phyloP scores from a whole-genome alignment of 495 filamentous ascomycete species.

The Aspergillus nanangensis region DNA sequence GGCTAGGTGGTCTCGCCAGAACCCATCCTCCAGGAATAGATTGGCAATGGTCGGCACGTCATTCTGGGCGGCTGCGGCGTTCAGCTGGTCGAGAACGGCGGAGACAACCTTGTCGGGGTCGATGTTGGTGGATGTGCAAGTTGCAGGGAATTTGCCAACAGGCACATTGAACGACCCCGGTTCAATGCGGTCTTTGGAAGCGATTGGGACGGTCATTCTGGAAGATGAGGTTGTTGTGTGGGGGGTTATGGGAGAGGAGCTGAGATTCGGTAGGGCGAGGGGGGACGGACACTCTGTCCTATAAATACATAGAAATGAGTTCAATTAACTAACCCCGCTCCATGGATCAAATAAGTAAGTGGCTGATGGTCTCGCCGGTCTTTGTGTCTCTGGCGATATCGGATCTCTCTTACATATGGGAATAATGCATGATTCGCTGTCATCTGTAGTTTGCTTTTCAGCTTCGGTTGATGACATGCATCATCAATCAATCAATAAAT shows the following conservation, averaged over 20 bases:
- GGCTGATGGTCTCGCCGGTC: too few relatives aligned
- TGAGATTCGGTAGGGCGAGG: too few relatives aligned
- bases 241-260: not conserved
- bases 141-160: slow-evolving; percentile 28
- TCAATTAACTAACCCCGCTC: too few relatives aligned
- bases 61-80: slow-evolving; percentile 33
- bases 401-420: too few relatives aligned
- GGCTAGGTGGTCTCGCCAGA: slow-evolving; percentile 42
- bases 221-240: not conserved
- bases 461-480: too few relatives aligned
- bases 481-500: too few relatives aligned
- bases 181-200: slow-evolving; percentile 53
- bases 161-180: slow-evolving; percentile 55
- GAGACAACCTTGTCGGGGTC: slow-evolving; percentile 45
- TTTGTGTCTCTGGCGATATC: too few relatives aligned
- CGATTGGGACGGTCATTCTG: slow-evolving; percentile 6
- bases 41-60: slow-evolving; percentile 25
- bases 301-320: too few relatives aligned
- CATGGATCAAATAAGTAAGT: too few relatives aligned
- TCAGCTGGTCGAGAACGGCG: slow-evolving; percentile 42
- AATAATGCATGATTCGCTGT: too few relatives aligned
- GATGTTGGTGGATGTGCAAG: slow-evolving; percentile 22
- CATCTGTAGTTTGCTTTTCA: too few relatives aligned
- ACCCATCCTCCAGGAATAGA: slow-evolving; percentile 44
- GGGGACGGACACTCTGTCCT: too few relatives aligned